Conservation (phyloP, 306 rosid species). For the Rubus idaeus region DNA sequence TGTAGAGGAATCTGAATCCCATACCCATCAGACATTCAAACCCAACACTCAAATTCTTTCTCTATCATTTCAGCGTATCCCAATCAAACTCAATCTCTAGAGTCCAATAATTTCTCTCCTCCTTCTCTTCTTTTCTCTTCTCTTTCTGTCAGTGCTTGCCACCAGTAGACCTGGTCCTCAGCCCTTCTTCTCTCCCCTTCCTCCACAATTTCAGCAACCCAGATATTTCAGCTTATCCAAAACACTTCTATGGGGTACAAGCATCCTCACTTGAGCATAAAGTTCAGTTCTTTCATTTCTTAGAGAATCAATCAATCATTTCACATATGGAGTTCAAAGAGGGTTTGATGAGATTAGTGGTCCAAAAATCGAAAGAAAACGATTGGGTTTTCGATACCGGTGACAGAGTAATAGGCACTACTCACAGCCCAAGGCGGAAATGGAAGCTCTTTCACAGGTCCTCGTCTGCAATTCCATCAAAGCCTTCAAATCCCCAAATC, state of each 20-base stretch:
- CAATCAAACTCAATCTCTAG: background rate
- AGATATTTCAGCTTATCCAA: background rate
- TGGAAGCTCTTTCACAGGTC: conserved; percentile 64
- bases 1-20: conserved; percentile 43
- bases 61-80: too few relatives aligned
- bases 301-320: too few relatives aligned
- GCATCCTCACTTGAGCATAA: background rate
- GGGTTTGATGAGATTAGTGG: conserved; percentile 36
- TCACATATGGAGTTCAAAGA: conserved; percentile 64
- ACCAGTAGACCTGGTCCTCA: too few relatives aligned
- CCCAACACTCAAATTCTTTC: too few relatives aligned
- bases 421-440: conserved; percentile 37
- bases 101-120: background rate
- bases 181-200: background rate
- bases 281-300: background rate
- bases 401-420: background rate
- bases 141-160: background rate
- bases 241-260: conserved; percentile 4
- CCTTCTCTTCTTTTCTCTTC: background rate
- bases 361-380: conserved; percentile 29
- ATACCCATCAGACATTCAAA: background rate
- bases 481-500: conserved; percentile 29
- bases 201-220: background rate
- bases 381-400: conserved; percentile 20
- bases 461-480: conserved; percentile 33